phyloP scores from a whole-genome alignment of 2,329 filamentous ascomycete species.

The Nakataea oryzae region DNA sequence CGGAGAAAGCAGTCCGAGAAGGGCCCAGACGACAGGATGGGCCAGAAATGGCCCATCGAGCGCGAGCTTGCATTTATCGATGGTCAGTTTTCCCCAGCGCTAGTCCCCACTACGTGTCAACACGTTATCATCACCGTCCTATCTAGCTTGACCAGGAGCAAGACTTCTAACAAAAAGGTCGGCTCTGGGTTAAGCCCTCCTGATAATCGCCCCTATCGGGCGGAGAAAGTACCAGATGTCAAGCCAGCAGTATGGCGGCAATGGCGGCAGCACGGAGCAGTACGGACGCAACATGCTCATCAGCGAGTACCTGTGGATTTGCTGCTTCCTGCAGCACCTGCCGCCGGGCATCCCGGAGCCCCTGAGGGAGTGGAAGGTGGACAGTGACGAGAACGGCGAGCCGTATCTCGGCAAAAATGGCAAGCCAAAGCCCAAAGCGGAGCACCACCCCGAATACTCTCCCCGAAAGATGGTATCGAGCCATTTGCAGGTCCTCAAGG shows the following conservation, averaged over 20 bases:
- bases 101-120: background rate
- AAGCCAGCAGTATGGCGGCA: constrained; percentile 53
- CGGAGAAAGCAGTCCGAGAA: constrained; percentile 55
- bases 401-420: background rate
- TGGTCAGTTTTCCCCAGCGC: constrained; percentile 31
- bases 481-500: constrained; percentile 59
- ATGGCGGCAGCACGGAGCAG: constrained; percentile 58
- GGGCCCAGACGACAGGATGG: constrained; percentile 40
- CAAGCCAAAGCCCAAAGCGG: background rate
- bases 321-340: constrained; percentile 26
- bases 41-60: constrained; percentile 50
- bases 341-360: constrained; percentile 27
- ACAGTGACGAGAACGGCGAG: constrained; percentile 20
- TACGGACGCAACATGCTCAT: constrained; percentile 63
- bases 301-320: constrained; percentile 55
- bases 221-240: constrained; percentile 56
- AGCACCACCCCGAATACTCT: background rate
- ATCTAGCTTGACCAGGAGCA: constrained; percentile 4
- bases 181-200: constrained; percentile 37
- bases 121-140: background rate
- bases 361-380: constrained; percentile 15
- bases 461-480: constrained; percentile 54
- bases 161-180: constrained; percentile 3
- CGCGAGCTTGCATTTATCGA: constrained; percentile 59
- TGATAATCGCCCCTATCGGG: constrained; percentile 56